These are phyloP conservation scores for Fusarium pseudonygamai DNA, from an alignment of 2,329 filamentous ascomycete genomes.

Conservation along the genomic window DNA sequence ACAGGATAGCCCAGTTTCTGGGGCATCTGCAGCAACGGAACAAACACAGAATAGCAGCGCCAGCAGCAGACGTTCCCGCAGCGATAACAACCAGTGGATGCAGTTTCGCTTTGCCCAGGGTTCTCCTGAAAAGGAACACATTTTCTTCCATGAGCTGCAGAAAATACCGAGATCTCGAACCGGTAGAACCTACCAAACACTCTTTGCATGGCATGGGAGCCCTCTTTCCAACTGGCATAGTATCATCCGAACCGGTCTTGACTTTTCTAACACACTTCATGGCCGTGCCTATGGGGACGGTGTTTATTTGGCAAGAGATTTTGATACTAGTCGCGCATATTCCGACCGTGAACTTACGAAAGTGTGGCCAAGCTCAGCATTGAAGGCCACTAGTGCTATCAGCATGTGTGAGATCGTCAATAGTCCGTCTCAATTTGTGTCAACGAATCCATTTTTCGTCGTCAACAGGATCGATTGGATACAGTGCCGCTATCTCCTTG, in stretches of 20 bases:
- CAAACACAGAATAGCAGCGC: constrained; percentile 28
- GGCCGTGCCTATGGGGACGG: constrained; percentile 82
- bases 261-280: constrained; percentile 70
- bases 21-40: not conserved
- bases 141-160: constrained; percentile 73
- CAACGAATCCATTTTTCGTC: constrained; percentile 70
- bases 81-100: constrained; percentile 69
- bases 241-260: constrained; percentile 83
- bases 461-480: constrained; percentile 85
- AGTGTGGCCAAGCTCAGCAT: constrained; percentile 72
- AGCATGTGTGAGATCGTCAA: constrained; percentile 91
- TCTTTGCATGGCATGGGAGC: constrained; percentile 92
- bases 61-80: constrained; percentile 58
- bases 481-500: constrained; percentile 86
- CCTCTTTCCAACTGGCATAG: constrained; percentile 83
- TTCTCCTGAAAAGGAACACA: constrained; percentile 84
- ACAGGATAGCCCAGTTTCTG: constrained; percentile 66
- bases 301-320: constrained; percentile 74
- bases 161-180: constrained; percentile 45
- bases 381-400: constrained; percentile 68
- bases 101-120: constrained; percentile 92
- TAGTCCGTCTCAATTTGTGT: constrained; percentile 68
- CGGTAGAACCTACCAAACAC: constrained; percentile 65
- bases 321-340: constrained; percentile 26
- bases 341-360: not conserved